Conservation (phyloP, 164 flowering plant species). For the Pachysandra terminalis region DNA sequence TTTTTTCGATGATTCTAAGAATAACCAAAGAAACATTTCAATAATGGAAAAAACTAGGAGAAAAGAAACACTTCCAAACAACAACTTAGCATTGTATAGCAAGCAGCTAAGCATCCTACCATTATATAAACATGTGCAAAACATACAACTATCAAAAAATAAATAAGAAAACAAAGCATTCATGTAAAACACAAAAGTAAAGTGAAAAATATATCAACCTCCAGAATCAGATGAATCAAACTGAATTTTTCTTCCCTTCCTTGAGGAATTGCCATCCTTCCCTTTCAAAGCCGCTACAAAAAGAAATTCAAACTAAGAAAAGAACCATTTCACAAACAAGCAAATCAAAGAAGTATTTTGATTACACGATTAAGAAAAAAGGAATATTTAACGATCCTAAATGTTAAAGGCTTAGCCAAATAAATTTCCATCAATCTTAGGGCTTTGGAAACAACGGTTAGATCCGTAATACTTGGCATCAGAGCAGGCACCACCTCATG, state of each 20-base stretch:
- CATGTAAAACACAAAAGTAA: neutral
- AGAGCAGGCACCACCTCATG: too few relatives aligned
- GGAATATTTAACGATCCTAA: too few relatives aligned
- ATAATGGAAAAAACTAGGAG: neutral
- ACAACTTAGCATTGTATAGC: neutral
- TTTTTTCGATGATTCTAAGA: constrained; percentile 23
- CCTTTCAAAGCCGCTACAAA: constrained; percentile 33
- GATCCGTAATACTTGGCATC: too few relatives aligned
- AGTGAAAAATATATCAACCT: constrained; percentile 26
- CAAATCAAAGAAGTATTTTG: neutral
- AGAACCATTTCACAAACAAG: neutral
- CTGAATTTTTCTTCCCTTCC: constrained; percentile 46
- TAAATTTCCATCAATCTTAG: too few relatives aligned
- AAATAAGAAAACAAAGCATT: neutral
- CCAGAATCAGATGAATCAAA: constrained; percentile 29
- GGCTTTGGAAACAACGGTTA: too few relatives aligned
- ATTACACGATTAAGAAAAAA: neutral
- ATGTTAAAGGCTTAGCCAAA: too few relatives aligned
- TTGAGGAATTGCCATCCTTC: constrained; percentile 43
- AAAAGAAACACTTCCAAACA: neutral
- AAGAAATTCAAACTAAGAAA: neutral
- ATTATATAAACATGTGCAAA: neutral
- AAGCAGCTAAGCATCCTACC: neutral
- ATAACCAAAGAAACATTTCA: neutral
- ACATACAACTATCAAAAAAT: neutral